Base-by-base conservation (phyloP, 106 monocot species). In the Chionographis japonica region DNA sequence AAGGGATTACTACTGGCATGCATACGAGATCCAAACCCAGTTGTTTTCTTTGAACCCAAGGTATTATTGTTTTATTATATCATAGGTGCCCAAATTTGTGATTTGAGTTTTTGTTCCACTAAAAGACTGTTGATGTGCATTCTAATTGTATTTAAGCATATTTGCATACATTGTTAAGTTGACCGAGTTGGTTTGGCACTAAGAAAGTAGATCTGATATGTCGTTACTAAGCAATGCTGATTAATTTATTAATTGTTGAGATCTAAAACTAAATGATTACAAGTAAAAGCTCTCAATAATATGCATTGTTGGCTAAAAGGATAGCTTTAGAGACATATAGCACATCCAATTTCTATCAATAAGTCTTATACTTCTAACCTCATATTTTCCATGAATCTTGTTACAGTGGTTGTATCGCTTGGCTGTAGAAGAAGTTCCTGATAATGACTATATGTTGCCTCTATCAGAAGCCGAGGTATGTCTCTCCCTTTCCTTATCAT, bases 31-130 rank as follows among this genome's bases (percentile, higher is more conserved):
- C 89, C 92, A 66, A 98, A 98, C 56, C 97, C 92, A 38, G 83
- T 90, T 62, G 17, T 98, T 60, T 98, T 98, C 84, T 98, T 98
- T 74, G 97, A 98, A 74, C 97, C 97, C 49, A 98, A 98, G 89
- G 97, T 92, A 78, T 20, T n/a, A 7, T 50, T 50, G 46, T 37
- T 4, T 60, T 58, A 18, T 58, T 6, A 4, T 49, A 40, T 41
- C 27, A 27, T 12, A 50, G 59, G 11, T 41, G 3, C 15, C 3
- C 27, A 27, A 27, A 27, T 27, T 27, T 27, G 27, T 27, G 27
- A 27, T 27, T 27, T 27, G 27, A 46, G 46, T 46, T 5, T 46
- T 6, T 46, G 9, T 46, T 0, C 46, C 9, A 46, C 46, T 46
- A 46, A 46, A 46, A 46, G 27, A 46, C 2, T 5, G 46, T 46